Base-by-base conservation (phyloP, 192 early-diverging fungal genomes). In the Entomortierella chlamydospora region DNA sequence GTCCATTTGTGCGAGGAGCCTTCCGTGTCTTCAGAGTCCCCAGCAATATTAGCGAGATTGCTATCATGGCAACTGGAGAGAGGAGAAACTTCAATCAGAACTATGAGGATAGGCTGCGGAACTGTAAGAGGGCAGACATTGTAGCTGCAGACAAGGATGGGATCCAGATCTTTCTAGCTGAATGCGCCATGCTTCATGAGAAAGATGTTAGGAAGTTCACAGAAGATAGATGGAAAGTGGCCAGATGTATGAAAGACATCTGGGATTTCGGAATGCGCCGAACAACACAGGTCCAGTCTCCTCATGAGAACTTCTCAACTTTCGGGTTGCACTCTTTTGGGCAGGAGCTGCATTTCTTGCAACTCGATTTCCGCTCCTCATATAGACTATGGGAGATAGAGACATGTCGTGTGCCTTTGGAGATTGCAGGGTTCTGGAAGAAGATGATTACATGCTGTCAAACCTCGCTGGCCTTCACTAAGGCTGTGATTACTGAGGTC, bases 251-350 rank as follows among this genome's bases (percentile, higher is more conserved):
- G 55, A 64, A 72, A 45, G 61, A 72, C 15, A 64, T 61, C 26
- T 72, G 70, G 70, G 61, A 72, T 25, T 64, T 41, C 10, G 61
- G 61, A 10, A 61, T 64, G 1, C 39, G 52, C 4, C 63, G 57
- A 34, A 31, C 57, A 1, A 61, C 45, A n/a, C 54, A 72, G 37
- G 25, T 42, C 17, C 55, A 72, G 2, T 43, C 22, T 15, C 61
- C 70, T 15, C 61, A 72, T 30, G 54, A 58, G 17, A 53, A 60
- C 25, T 26, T 72, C 25, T 57, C 43, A 7, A 47, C 56, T 22
- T 72, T 62, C 61, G 70, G 70, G 20, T 6, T 72, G 9, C 70
- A 72, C 2, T 64, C 63, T 39, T 72, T 72, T 33, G 61, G 45
- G 6, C 25, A 57, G 13, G 42, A 30, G 31, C 45, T 64, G 1